phyloP scores from a whole-genome alignment of 345 rosid species.

The Reutealis trisperma region DNA sequence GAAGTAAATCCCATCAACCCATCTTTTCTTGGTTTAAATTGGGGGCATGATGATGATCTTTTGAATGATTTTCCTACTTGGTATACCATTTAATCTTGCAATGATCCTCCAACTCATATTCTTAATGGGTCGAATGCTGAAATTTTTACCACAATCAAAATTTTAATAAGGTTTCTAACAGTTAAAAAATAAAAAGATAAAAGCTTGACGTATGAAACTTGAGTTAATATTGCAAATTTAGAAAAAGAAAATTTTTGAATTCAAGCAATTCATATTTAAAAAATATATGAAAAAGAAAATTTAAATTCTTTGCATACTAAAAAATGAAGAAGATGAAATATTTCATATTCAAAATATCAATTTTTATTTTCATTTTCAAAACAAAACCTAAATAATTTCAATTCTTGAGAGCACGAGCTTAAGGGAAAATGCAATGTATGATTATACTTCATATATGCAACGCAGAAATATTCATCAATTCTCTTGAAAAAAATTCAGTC shows the following conservation, averaged over 20 bases:
- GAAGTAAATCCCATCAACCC: conserved; percentile 52
- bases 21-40: conserved; percentile 17
- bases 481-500: too few species aligned
- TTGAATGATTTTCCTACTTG: conserved; percentile 34
- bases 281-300: too few species aligned
- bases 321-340: not conserved
- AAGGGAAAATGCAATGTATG: too few species aligned
- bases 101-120: conserved; percentile 49
- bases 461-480: too few species aligned
- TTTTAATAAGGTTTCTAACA: not conserved
- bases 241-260: not conserved
- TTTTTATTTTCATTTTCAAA: too few species aligned
- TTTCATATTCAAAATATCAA: too few species aligned
- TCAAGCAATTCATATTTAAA: not conserved
- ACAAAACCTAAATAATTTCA: too few species aligned
- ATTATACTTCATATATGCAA: too few species aligned
- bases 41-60: conserved; percentile 26
- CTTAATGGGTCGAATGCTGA: conserved; percentile 54
- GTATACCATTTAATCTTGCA: conserved; percentile 57
- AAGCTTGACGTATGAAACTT: not conserved
- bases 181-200: not conserved
- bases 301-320: not conserved
- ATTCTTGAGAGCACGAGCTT: too few species aligned
- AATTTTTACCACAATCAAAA: not conserved
- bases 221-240: not conserved